phyloP scores from a whole-genome alignment of 2,329 filamentous ascomycete species.

The Rhynchosporium secalis region DNA sequence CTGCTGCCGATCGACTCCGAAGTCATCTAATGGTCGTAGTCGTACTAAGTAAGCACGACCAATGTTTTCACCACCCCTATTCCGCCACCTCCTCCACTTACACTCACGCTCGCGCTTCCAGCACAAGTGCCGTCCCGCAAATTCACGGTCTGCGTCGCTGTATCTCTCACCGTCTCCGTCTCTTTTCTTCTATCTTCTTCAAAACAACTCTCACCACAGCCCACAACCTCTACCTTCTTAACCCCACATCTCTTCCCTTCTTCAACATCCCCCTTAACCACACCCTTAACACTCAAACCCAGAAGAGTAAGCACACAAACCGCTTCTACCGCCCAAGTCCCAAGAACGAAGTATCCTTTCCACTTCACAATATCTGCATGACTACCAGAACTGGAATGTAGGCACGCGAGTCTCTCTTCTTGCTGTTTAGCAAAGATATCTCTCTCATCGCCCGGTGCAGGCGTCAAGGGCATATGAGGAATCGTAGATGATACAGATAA shows the following conservation, averaged over 20 bases:
- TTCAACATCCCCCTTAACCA: not conserved
- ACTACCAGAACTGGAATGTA: not conserved
- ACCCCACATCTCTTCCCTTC: not conserved
- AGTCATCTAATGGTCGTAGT: not conserved
- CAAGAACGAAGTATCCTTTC: not conserved
- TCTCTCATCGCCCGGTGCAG: not conserved
- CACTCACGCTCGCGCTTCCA: not conserved
- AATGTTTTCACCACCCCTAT: not conserved
- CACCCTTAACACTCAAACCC: not conserved
- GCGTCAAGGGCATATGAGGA: not conserved
- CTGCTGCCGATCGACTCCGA: too few relatives aligned
- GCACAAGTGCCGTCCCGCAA: not conserved
- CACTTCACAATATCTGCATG: not conserved
- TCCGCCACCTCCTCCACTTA: not conserved
- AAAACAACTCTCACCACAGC: not conserved
- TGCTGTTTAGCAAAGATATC: not conserved
- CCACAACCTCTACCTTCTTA: not conserved
- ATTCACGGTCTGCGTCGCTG: not conserved
- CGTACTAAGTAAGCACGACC: not conserved
- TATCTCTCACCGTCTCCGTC: not conserved
- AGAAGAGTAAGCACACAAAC: not conserved
- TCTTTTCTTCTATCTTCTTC: not conserved
- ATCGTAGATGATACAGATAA: not conserved
- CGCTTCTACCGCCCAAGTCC: not conserved
- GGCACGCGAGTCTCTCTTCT: not conserved